phyloP scores from a whole-genome alignment of 805 yeast species.

The Metschnikowia reukaufii region DNA sequence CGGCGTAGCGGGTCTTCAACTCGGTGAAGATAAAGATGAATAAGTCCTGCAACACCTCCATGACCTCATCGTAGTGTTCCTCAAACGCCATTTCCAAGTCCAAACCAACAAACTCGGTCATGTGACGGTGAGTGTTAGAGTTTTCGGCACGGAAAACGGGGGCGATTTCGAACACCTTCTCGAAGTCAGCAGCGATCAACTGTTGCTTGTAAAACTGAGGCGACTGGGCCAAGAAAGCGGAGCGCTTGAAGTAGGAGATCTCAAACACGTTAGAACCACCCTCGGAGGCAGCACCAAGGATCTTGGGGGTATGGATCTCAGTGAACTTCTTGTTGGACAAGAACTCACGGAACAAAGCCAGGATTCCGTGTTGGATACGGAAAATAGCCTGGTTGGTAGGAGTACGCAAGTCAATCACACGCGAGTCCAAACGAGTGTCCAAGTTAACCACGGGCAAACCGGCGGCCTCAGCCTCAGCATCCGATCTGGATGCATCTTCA shows the following conservation, averaged over 20 bases:
- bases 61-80: conserved; percentile 94
- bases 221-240: conserved; percentile 94
- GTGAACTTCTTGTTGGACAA: conserved; percentile 65
- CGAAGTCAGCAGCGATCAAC: conserved; percentile 96
- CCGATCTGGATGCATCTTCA: conserved; percentile 96
- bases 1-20: conserved; percentile 73
- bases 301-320: conserved; percentile 95
- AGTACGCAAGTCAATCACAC: conserved; percentile 96
- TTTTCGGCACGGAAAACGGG: conserved; percentile 99
- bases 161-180: conserved; percentile 91
- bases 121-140: conserved; percentile 98
- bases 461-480: conserved; percentile 87
- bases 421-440: conserved; percentile 91
- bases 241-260: conserved; percentile 86
- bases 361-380: conserved; percentile 88
- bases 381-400: conserved; percentile 97
- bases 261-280: conserved; percentile 98
- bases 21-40: conserved; percentile 87
- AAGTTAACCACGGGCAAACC: conserved; percentile 92
- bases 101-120: conserved; percentile 97
- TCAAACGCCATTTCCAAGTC: conserved; percentile 98
- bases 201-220: conserved; percentile 98
- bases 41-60: conserved; percentile 61
- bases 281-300: conserved; percentile 93
- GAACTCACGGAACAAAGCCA: conserved; percentile 86